phyloP scores from a whole-genome alignment of 345 rosid genomes.

The Tarenaya hassleriana region DNA sequence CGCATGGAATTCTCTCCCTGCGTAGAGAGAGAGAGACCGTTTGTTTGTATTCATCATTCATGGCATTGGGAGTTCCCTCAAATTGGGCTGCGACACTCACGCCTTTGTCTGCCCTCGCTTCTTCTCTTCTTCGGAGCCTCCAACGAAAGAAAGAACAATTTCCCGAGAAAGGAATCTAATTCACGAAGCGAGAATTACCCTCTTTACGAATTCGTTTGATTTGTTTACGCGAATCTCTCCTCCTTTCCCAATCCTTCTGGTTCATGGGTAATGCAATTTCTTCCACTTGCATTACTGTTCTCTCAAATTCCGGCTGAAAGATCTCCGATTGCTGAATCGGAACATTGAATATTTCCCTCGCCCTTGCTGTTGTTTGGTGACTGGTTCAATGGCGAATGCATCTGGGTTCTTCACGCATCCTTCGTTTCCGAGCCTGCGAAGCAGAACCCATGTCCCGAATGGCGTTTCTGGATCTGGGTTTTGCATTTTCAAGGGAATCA shows the following conservation, averaged over 20 bases:
- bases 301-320: conserved; percentile 20
- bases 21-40: conserved; percentile 1
- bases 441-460: conserved; percentile 38
- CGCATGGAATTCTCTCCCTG: too few relatives aligned
- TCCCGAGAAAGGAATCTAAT: background rate
- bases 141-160: conserved; percentile 24
- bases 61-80: conserved; percentile 48
- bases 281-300: conserved; percentile 11
- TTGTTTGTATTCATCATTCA: too few relatives aligned
- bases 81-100: conserved; percentile 28
- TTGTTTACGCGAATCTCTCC: conserved; percentile 1
- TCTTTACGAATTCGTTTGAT: background rate
- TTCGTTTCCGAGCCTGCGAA: conserved; percentile 47
- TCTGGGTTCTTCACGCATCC: conserved; percentile 56
- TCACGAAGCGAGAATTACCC: background rate
- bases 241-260: too few relatives aligned
- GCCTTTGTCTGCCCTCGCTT: conserved; percentile 27
- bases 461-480: conserved; percentile 62
- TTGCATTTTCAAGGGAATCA: conserved; percentile 31
- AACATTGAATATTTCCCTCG: background rate
- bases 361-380: background rate
- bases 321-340: conserved; percentile 22
- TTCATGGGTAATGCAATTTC: conserved; percentile 16
- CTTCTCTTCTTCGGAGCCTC: conserved; percentile 26
- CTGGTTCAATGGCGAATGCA: conserved; percentile 66